Percentiles rank a stretch among this genome's conserved stretches.
These are phyloP conservation scores for Suillus paluster DNA, from an alignment of 768 basidiomycete genomes.

Conservation along the genomic window DNA sequence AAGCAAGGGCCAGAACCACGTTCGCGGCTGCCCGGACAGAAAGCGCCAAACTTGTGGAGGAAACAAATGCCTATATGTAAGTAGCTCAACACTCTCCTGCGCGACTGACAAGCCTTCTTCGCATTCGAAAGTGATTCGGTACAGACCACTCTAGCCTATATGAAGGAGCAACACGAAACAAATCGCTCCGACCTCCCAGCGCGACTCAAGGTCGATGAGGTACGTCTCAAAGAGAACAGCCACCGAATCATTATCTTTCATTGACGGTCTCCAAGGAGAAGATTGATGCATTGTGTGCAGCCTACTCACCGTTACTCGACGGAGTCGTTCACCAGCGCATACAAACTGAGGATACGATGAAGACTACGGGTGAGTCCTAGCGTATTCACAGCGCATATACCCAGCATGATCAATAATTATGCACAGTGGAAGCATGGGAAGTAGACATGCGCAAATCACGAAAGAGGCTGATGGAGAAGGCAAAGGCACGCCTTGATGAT, in stretches of 20 bases:
- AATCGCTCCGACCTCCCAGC: slow-evolving; percentile 3
- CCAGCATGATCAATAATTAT: not conserved
- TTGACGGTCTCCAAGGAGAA: slow-evolving; percentile 23
- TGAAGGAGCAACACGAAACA: slow-evolving; percentile 27
- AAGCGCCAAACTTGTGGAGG: slow-evolving; percentile 19
- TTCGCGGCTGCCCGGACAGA: slow-evolving; percentile 22
- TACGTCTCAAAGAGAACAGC: not conserved
- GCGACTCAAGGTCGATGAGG: not conserved
- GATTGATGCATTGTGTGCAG: slow-evolving; percentile 27
- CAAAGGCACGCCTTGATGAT: slow-evolving; percentile 39
- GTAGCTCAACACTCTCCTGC: slow-evolving; percentile 9
- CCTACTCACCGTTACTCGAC: slow-evolving; percentile 30
- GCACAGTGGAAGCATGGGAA: slow-evolving; percentile 37
- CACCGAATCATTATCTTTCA: not conserved
- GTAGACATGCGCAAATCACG: slow-evolving; percentile 39
- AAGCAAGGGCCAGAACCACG: slow-evolving; percentile 19
- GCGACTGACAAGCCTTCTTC: not conserved
- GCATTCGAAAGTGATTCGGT: slow-evolving; percentile 22
- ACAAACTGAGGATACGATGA: slow-evolving; percentile 34
- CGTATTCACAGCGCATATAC: not conserved
- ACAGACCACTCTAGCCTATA: slow-evolving; percentile 22
- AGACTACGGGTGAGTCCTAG: slow-evolving; percentile 36
- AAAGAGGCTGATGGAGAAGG: slow-evolving; percentile 35
- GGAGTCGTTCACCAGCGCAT: slow-evolving; percentile 37
- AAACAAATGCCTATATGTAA: slow-evolving; percentile 34